Percentiles rank a stretch among this genome's conserved stretches.
phyloP scores from a whole-genome alignment of 2,329 filamentous ascomycete genomes.

The Ascochyta koolunga region DNA sequence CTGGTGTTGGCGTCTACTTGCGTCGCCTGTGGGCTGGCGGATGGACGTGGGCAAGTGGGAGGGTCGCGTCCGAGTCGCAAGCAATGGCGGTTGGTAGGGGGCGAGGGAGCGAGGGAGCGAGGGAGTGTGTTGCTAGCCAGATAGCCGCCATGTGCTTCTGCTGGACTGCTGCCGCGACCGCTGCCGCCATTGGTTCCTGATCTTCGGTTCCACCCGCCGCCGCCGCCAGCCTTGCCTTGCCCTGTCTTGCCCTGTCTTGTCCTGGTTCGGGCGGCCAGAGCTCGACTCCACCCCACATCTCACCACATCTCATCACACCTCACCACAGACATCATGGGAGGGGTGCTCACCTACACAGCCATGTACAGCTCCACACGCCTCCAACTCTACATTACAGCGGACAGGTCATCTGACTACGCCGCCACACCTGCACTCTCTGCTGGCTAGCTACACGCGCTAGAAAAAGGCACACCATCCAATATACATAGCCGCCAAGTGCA shows the following conservation, averaged over 20 bases:
- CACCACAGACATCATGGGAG: no score
- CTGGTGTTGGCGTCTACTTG: background rate
- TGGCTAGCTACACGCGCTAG: constrained; percentile 36
- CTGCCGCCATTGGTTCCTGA: constrained; percentile 14
- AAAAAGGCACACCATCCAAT: constrained; percentile 88
- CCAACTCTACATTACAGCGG: no score
- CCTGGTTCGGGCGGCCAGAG: background rate
- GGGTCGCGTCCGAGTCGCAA: background rate
- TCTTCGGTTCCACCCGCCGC: constrained; percentile 1
- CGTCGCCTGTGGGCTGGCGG: background rate
- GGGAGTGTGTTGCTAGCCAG: background rate
- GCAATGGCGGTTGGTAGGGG: background rate
- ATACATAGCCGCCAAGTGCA: constrained; percentile 90
- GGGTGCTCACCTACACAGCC: no score
- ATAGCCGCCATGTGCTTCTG: constrained; percentile 4
- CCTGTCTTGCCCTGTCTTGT: no score
- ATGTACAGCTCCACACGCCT: no score
- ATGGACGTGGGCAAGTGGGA: background rate
- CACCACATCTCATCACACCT: no score
- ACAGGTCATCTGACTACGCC: no score
- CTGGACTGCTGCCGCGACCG: constrained; percentile 15
- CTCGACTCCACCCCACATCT: background rate
- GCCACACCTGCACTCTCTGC: background rate
- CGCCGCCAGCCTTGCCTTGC: constrained; percentile 1
- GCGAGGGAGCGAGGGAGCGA: no score